Conservation (phyloP, 2,329 filamentous ascomycete genomes). For the Fonsecaea nubica region DNA sequence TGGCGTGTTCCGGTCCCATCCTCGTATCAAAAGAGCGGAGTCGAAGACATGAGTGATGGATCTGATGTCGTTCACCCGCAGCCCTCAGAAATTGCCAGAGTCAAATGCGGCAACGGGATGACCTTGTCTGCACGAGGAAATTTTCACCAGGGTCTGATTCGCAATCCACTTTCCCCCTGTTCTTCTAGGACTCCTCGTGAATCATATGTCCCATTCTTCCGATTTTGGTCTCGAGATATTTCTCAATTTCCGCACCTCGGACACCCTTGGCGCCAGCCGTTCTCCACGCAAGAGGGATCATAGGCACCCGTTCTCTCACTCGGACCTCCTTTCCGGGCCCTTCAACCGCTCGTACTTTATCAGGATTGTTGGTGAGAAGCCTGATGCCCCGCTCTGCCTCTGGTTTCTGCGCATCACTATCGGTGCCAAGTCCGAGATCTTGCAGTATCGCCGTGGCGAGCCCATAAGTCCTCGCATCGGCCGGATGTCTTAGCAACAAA, state of each 20-base stretch:
- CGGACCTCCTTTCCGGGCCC: slow-evolving; percentile 86
- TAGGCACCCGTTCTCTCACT: slow-evolving; percentile 88
- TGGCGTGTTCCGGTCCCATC: background rate
- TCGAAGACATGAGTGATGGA: background rate
- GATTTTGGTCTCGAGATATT: slow-evolving; percentile 94
- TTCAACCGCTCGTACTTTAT: slow-evolving; percentile 94
- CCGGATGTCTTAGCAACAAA: slow-evolving; percentile 84
- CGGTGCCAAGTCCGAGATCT: slow-evolving; percentile 75
- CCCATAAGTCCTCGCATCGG: slow-evolving; percentile 92
- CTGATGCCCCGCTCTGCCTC: slow-evolving; percentile 61
- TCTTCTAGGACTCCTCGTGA: slow-evolving; percentile 43
- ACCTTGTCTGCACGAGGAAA: background rate
- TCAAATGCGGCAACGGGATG: background rate
- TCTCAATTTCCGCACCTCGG: slow-evolving; percentile 85
- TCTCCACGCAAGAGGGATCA: slow-evolving; percentile 95
- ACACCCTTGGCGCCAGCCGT: slow-evolving; percentile 78
- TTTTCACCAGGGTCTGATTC: background rate
- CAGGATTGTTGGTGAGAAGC: slow-evolving; percentile 93
- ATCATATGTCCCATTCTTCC: slow-evolving; percentile 86
- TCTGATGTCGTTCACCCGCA: too few relatives aligned
- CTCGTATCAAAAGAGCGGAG: background rate
- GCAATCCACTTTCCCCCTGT: background rate
- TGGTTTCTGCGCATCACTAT: slow-evolving; percentile 55
- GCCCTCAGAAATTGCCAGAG: background rate
- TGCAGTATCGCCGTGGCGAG: slow-evolving; percentile 93